Evolutionary conservation across 441 rosid genomes (phyloP).

Genomic region (Pelargonium australe): DNA sequence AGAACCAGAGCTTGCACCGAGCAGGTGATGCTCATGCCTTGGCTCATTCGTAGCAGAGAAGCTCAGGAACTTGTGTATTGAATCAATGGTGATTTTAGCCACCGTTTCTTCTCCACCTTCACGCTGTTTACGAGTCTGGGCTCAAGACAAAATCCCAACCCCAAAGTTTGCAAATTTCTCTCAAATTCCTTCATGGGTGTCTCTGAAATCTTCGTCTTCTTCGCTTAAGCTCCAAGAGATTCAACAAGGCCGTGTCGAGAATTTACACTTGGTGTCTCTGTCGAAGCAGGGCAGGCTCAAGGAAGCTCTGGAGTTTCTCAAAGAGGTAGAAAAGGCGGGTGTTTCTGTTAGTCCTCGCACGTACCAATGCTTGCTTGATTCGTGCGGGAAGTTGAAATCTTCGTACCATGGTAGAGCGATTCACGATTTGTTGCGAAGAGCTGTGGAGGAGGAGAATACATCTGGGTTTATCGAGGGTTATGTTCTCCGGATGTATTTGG

Average conservation of each 20-base stretch:
- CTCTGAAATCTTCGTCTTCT: constrained; percentile 31
- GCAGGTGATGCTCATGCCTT: no score
- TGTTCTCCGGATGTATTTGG: constrained; percentile 42
- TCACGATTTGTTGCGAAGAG: constrained; percentile 32
- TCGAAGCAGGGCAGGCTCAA: constrained; percentile 53
- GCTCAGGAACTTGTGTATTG: background rate
- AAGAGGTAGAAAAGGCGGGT: constrained; percentile 45
- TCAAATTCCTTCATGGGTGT: background rate
- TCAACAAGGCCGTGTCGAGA: constrained; percentile 45
- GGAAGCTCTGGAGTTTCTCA: constrained; percentile 50
- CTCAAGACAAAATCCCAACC: constrained; percentile 19
- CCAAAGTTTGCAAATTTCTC: constrained; percentile 33
- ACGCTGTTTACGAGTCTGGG: background rate
- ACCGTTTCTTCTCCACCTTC: background rate
- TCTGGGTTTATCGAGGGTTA: constrained; percentile 40
- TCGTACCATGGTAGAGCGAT: constrained; percentile 44
- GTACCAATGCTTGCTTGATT: constrained; percentile 41
- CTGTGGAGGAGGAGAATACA: constrained; percentile 19
- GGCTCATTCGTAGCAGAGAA: no score
- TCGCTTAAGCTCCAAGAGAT: constrained; percentile 24
- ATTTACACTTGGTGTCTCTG: constrained; percentile 46
- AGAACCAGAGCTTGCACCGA: no score
- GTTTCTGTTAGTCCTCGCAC: constrained; percentile 33
- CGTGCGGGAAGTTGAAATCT: constrained; percentile 37
- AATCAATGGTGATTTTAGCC: background rate